Percentiles rank a stretch among this genome's conserved stretches.
Evolutionary conservation across 441 rosid genomes (phyloP).

Genomic region (Populus hybrid): DNA sequence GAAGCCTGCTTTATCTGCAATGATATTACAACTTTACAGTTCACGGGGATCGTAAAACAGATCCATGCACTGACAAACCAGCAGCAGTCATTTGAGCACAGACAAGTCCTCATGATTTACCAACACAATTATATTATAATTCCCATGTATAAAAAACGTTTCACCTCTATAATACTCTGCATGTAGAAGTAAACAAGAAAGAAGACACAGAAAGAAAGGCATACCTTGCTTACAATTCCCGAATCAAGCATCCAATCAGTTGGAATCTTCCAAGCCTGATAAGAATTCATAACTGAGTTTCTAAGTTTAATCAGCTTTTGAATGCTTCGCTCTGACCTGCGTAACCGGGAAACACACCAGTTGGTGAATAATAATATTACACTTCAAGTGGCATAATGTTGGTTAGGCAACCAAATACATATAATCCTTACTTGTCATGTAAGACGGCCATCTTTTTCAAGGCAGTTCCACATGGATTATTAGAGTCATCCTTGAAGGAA

Average conservation of each 20-base stretch:
- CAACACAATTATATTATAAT: background rate
- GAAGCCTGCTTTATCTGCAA: conserved; percentile 73
- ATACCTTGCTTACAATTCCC: conserved; percentile 63
- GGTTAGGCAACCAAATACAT: background rate
- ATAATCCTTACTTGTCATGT: conserved; percentile 64
- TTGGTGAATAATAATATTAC: conserved; percentile 16
- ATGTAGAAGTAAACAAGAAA: background rate
- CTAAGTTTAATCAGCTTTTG: conserved; percentile 61
- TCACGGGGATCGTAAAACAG: background rate
- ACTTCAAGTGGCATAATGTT: background rate
- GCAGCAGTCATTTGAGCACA: background rate
- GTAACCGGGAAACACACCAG: conserved; percentile 12
- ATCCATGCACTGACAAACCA: background rate
- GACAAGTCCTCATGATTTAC: background rate
- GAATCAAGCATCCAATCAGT: conserved; percentile 90
- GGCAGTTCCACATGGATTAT: conserved; percentile 55
- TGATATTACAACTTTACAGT: background rate
- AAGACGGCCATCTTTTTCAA: conserved; percentile 75
- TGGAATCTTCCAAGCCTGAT: conserved; percentile 70
- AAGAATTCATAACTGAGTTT: conserved; percentile 49
- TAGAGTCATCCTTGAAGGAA: conserved; percentile 49
- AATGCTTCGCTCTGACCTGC: conserved; percentile 69
- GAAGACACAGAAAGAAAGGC: background rate
- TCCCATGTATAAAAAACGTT: too few relatives aligned
- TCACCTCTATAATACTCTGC: background rate